Evolutionary conservation across 768 basidiomycete genomes (phyloP), one percentile per base, ranked within the genome.

Genomic region (Boletus rubescentipes): DNA sequence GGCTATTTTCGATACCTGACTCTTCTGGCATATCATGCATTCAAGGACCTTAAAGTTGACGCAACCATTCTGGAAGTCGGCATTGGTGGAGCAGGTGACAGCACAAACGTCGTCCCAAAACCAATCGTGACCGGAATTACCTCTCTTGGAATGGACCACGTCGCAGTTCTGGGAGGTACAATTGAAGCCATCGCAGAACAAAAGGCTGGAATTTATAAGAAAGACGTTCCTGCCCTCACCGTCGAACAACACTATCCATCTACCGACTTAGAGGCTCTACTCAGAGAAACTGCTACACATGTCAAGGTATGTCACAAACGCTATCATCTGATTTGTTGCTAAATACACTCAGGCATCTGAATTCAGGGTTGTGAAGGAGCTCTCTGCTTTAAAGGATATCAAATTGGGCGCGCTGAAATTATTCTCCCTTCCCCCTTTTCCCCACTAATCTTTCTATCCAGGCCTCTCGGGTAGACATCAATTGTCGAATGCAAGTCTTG

Each of bases 171-270:
- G 2, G 97, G 97, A 0, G 87, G 87, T 63, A 97, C 95, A 0
- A 72, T 98, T 5, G 72, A 76, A 32, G 91, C 97, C 64, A 98
- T 99, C 59, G 91, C 95, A 1, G 84, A 83, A 80, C 96, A 98
- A 65, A 99, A 99, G 70, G 92, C 87, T 29, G 97, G 97, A 2
- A 98, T 99, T 48, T 98, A 88, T 73, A 99, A 99, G 80, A 89
- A 84, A 75, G 86, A 81, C 16, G 91, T 91, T 2, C 91, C 93
- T 1, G 97, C 97, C 9, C 74, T 95, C 46, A 87, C 89, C 2
- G 89, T 97, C 4, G 69, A 79, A 36, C 97, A 98, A 67, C 86
- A 85, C 6, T 67, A 68, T 16, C 95, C 96, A 65, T 88, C 87
- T 11, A 67, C 63, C 12, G 86, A 88, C 54, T 87, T 83, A 0